Evolutionary conservation across 176 grass and related monocot species (phyloP).

Genomic region (Tillandsia leiboldiana): DNA sequence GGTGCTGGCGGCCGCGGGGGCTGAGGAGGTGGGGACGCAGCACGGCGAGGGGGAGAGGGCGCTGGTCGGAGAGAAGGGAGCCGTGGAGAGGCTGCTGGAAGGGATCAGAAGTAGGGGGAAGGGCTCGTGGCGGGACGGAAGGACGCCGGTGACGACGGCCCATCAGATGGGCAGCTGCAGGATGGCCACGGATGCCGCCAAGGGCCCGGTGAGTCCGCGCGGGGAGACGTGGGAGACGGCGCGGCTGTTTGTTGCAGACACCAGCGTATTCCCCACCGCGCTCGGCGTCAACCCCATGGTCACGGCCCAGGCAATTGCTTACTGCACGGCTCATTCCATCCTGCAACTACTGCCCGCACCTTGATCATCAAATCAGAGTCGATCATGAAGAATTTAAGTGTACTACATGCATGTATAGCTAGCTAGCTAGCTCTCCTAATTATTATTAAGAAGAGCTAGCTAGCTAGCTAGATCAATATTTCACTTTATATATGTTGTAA

Average conservation of each 20-base stretch:
- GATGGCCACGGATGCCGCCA: slow-evolving; percentile 38
- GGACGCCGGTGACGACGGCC: slow-evolving; percentile 43
- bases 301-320: slow-evolving; percentile 71
- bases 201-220: slow-evolving; percentile 42
- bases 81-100: slow-evolving; percentile 22
- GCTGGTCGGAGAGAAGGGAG: slow-evolving; percentile 39
- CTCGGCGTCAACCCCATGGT: slow-evolving; percentile 92
- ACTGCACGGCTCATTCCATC: slow-evolving; percentile 17
- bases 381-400: too few species aligned
- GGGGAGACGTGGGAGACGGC: slow-evolving; percentile 82
- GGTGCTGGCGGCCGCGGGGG: slow-evolving; percentile 64
- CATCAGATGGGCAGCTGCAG: slow-evolving; percentile 94
- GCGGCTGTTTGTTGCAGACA: slow-evolving; percentile 74
- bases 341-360: too few species aligned
- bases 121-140: slow-evolving; percentile 57
- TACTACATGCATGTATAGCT: too few species aligned
- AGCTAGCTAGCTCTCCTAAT: too few species aligned
- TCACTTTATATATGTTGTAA: too few species aligned
- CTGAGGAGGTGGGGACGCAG: slow-evolving; percentile 71
- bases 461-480: too few species aligned
- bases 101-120: slow-evolving; percentile 42
- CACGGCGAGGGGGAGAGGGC: slow-evolving; percentile 68
- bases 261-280: slow-evolving; percentile 61
- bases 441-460: too few species aligned
- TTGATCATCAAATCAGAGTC: too few species aligned